Percentiles rank a stretch among this genome's conserved stretches.
phyloP scores from a whole-genome alignment of 768 basidiomycete genomes.

The Russula vinacea region DNA sequence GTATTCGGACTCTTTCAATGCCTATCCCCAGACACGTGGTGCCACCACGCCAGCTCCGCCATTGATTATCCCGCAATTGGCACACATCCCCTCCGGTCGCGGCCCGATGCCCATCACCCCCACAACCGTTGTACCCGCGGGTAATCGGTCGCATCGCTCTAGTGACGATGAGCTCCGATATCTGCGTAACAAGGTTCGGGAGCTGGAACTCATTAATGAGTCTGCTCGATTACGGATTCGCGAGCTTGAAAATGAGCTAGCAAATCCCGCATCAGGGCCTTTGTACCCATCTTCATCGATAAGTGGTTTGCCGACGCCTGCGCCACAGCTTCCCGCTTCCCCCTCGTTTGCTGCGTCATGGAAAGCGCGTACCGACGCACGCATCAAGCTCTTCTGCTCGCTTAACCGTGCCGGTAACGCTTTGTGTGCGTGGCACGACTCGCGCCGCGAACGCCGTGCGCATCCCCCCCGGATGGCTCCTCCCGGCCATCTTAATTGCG shows the following conservation, averaged over 20 bases:
- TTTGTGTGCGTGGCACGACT: conserved; percentile 88
- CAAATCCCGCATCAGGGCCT: conserved; percentile 33
- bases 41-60: conserved; percentile 2
- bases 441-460: conserved; percentile 73
- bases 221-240: conserved; percentile 47
- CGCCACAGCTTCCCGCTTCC: conserved; percentile 40
- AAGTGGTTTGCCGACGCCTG: conserved; percentile 35
- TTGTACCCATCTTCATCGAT: conserved; percentile 28
- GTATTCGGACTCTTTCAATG: conserved; percentile 28
- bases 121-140: conserved; percentile 29
- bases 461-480: conserved; percentile 81
- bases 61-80: conserved; percentile 30
- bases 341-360: conserved; percentile 57
- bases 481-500: conserved; percentile 75
- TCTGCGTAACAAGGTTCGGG: conserved; percentile 56
- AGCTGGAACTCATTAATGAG: conserved; percentile 61
- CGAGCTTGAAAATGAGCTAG: conserved; percentile 49
- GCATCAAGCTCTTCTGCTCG: conserved; percentile 69
- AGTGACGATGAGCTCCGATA: conserved; percentile 51
- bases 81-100: conserved; percentile 32
- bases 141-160: conserved; percentile 31
- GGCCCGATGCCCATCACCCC: conserved; percentile 32
- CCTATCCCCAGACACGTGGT: conserved; percentile 26
- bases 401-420: conserved; percentile 86
- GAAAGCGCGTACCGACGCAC: conserved; percentile 71